Evolutionary conservation across 1,284 basidiomycete species (phyloP), one percentile per base, ranked within the genome.

Genomic region (Puccinia horiana): DNA sequence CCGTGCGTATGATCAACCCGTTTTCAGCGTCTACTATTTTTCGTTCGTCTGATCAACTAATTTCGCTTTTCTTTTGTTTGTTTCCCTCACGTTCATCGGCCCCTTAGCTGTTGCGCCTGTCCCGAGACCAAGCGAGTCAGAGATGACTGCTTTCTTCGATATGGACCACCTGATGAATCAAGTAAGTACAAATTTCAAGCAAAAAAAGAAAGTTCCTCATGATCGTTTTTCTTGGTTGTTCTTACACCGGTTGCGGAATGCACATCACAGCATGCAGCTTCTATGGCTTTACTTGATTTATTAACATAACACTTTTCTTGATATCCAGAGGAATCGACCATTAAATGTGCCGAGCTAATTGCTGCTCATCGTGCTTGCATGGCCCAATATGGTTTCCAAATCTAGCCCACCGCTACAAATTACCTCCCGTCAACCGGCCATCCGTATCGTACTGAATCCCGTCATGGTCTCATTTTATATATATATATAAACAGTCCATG

Each of bases 291-390:
- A 9, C 29, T 47, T 40, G 4, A 37, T 3, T 78, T 35, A 23
- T 35, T 78, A 32, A 65, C 74, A 29, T 42, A 20, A 16, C 35
- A 29, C 29, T 63, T 26, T 61, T 61, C 23, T 12, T 47, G 18
- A 8, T 32, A 32, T 65, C 14, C 49, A 81, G 70, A 40, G 18
- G 80, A 81, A 69, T 81, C 80, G 26, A 56, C 58, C 20, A 61
- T 65, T 11, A 81, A 73, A 72, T 81, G 80, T 44, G 70, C 72
- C 44, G 80, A 81, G 16, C 37, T 81, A 29, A 81, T 81, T 37
- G 80, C 56, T n/a, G 80, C 80, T 67, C 80, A 81, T 67, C 70
- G 80, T 54, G 72, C 70, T 52, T 81, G 80, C 47, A 81, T 81
- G 80, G 80, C 69, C 52, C 72, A 74, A 54, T 75, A 81, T 49